Conservation (phyloP, 495 filamentous ascomycete species). For the Viridothelium virens region DNA sequence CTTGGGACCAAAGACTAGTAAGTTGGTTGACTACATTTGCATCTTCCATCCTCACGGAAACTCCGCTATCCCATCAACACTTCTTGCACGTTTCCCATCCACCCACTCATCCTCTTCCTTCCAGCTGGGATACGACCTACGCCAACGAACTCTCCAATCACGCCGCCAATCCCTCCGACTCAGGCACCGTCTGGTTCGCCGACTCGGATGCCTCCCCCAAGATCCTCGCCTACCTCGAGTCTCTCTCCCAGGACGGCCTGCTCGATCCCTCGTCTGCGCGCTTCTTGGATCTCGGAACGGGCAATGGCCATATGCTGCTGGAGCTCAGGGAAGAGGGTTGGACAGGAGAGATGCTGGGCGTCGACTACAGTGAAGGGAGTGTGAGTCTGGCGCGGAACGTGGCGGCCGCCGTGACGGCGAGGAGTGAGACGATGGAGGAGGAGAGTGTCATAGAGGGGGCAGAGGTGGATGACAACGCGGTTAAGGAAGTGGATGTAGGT, state of each 20-base stretch:
- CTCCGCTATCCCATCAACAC: background rate
- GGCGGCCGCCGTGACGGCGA: background rate
- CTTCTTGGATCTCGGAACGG: slow-evolving; percentile 77
- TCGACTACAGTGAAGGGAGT: slow-evolving; percentile 74
- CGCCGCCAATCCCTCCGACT: slow-evolving; percentile 51
- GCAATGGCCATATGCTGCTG: slow-evolving; percentile 85
- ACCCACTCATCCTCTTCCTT: slow-evolving; percentile 2
- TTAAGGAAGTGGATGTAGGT: slow-evolving; percentile 15
- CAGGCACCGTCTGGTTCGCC: slow-evolving; percentile 69
- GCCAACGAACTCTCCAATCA: slow-evolving; percentile 53
- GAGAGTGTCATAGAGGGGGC: slow-evolving; percentile 41
- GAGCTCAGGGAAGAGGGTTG: slow-evolving; percentile 54
- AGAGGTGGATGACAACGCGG: slow-evolving; percentile 10
- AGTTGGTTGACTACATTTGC: slow-evolving; percentile 21
- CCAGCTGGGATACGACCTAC: slow-evolving; percentile 66
- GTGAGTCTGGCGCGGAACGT: slow-evolving; percentile 57
- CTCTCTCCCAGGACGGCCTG: slow-evolving; percentile 25
- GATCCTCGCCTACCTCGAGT: slow-evolving; percentile 49
- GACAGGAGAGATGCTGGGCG: slow-evolving; percentile 62
- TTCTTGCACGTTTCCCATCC: background rate
- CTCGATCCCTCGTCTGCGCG: slow-evolving; percentile 27
- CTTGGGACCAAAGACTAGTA: slow-evolving; percentile 67
- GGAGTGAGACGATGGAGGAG: slow-evolving; percentile 35
- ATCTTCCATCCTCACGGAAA: background rate
- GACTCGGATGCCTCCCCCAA: slow-evolving; percentile 60